These are phyloP conservation scores for Aegilops sharonensis DNA, from an alignment of 176 grass and related monocot genomes.

Conservation along the genomic window DNA sequence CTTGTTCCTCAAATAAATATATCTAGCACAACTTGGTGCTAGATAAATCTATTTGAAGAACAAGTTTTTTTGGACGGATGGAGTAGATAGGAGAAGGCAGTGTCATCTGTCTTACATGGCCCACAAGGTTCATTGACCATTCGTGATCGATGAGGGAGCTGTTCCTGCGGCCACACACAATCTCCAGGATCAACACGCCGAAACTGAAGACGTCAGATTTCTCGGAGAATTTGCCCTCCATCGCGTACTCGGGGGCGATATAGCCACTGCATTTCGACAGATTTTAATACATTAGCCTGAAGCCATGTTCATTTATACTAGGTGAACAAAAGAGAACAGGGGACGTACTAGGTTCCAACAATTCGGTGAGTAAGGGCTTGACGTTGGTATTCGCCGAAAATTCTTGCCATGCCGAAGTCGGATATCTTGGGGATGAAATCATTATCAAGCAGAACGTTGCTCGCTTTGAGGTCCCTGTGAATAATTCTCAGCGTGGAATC, in stretches of 20 bases:
- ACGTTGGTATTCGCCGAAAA: slow-evolving; percentile 54
- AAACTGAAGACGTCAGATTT: slow-evolving; percentile 77
- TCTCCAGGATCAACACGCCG: slow-evolving; percentile 63
- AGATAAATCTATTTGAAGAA: too few species aligned
- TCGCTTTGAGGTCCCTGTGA: slow-evolving; percentile 73
- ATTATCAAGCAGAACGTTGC: slow-evolving; percentile 62
- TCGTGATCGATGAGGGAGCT: slow-evolving; percentile 42
- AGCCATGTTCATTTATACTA: too few species aligned
- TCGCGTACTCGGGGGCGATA: slow-evolving; percentile 65
- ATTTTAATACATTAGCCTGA: slow-evolving; percentile 12
- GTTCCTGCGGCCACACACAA: slow-evolving; percentile 58
- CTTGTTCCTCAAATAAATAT: too few species aligned
- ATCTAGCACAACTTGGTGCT: too few species aligned
- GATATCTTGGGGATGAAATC: slow-evolving; percentile 70
- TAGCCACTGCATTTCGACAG: slow-evolving; percentile 51
- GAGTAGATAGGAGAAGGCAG: neutral
- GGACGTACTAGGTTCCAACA: slow-evolving; percentile 66
- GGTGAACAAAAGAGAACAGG: neutral
- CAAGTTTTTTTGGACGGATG: too few species aligned
- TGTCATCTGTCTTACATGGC: slow-evolving; percentile 43
- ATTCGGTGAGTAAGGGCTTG: slow-evolving; percentile 63
- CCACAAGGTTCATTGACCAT: slow-evolving; percentile 65
- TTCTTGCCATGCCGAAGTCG: slow-evolving; percentile 69
- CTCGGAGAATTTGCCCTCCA: slow-evolving; percentile 69
- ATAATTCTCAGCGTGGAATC: slow-evolving; percentile 77